Evolutionary conservation across 2,329 filamentous ascomycete species (phyloP).

Genomic region (Ramularia collo-cygni): DNA sequence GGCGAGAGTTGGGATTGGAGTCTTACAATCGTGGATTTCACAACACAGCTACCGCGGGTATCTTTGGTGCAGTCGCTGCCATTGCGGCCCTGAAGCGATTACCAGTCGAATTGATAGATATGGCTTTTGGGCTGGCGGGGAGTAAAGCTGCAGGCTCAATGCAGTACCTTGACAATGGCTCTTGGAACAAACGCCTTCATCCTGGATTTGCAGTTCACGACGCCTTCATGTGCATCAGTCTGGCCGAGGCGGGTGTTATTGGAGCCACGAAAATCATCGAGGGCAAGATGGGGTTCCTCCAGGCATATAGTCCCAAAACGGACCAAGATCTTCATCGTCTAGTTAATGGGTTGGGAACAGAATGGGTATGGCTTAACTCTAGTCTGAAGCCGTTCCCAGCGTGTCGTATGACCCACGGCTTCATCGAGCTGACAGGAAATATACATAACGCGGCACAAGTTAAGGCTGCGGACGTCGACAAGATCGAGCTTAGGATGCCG

Average conservation of each 20-base stretch:
- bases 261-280: constrained; percentile 24
- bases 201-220: constrained; percentile 36
- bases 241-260: constrained; percentile 32
- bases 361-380: constrained; percentile 23
- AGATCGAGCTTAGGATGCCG: constrained; percentile 18
- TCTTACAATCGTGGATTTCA: constrained; percentile 34
- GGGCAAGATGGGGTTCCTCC: constrained; percentile 26
- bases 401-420: constrained; percentile 28
- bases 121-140: constrained; percentile 33
- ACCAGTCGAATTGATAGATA: constrained; percentile 21
- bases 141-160: constrained; percentile 34
- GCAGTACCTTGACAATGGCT: constrained; percentile 36
- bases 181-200: constrained; percentile 35
- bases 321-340: constrained; percentile 20
- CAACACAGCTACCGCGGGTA: constrained; percentile 33
- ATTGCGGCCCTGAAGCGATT: constrained; percentile 27
- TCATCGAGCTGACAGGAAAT: constrained; percentile 26
- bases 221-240: constrained; percentile 31
- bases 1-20: constrained; percentile 29
- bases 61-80: constrained; percentile 32
- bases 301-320: constrained; percentile 24
- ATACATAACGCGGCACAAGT: constrained; percentile 7
- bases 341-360: constrained; percentile 15
- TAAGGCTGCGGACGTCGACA: constrained; percentile 13
- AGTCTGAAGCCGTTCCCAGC: constrained; percentile 28